These are phyloP conservation scores for Solanum ahanhuiri DNA, from an alignment of 257 asterid genomes.

Conservation along the genomic window DNA sequence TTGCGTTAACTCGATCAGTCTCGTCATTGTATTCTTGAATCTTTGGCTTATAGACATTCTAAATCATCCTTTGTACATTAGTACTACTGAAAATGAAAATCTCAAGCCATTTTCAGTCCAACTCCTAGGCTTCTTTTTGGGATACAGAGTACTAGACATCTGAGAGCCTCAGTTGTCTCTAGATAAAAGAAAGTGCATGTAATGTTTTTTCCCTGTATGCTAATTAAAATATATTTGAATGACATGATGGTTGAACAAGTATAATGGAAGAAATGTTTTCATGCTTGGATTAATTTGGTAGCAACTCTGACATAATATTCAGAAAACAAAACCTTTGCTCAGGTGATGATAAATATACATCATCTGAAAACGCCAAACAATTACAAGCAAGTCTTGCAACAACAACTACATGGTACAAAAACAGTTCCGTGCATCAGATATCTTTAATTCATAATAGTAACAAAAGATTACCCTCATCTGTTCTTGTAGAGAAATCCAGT, in stretches of 20 bases:
- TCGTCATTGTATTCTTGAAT: constrained; percentile 2
- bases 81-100: neutral
- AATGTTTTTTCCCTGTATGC: neutral
- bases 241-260: neutral
- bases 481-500: neutral
- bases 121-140: neutral
- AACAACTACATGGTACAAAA: neutral
- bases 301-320: neutral
- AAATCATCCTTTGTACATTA: neutral
- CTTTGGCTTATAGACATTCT: neutral
- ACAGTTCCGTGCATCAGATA: neutral
- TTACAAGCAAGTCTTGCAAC: neutral
- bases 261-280: neutral
- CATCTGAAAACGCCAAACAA: neutral
- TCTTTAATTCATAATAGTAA: neutral
- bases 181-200: neutral
- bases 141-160: neutral
- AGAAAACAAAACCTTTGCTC: neutral
- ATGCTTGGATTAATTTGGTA: neutral
- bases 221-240: neutral
- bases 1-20: constrained; percentile 1
- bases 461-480: neutral
- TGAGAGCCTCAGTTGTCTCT: neutral
- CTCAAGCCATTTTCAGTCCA: neutral
- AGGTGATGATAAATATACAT: neutral